Evolutionary conservation across 257 asterid genomes (phyloP).

Genomic region (Buddleja alternifolia): DNA sequence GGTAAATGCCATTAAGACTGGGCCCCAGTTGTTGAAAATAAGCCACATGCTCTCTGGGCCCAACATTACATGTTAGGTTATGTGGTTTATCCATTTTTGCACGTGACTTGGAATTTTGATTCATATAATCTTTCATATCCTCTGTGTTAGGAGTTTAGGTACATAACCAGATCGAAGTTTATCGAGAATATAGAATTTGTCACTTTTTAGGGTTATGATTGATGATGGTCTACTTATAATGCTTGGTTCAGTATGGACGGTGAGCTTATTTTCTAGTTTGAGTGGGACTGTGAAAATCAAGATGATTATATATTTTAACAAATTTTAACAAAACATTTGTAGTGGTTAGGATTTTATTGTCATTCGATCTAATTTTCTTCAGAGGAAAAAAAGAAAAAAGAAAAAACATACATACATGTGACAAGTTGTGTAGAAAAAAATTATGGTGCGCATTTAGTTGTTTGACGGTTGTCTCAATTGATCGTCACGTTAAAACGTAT

Average conservation of each 20-base stretch:
- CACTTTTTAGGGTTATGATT: no score
- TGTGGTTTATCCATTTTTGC: constrained; percentile 28
- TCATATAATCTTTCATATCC: constrained; percentile 18
- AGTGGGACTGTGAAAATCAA: no score
- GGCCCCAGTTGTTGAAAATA: constrained; percentile 26
- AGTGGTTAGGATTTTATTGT: no score
- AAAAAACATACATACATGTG: constrained; percentile 1
- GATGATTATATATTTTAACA: no score
- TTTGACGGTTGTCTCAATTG: constrained; percentile 10
- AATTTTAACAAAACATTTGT: no score
- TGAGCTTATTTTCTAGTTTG: no score
- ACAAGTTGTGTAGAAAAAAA: neutral
- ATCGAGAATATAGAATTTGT: no score
- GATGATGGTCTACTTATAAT: no score
- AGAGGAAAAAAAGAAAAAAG: no score
- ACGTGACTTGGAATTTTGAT: constrained; percentile 29
- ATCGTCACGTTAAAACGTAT: neutral
- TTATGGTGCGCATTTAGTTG: constrained; percentile 23
- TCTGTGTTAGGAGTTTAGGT: neutral
- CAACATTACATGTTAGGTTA: constrained; percentile 54
- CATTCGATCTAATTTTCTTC: no score
- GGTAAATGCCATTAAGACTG: constrained; percentile 42
- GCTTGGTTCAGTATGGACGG: no score
- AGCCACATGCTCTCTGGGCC: constrained; percentile 48
- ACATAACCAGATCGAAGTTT: neutral